These are phyloP conservation scores for Xerocomus nothofagi DNA, from an alignment of 1,284 basidiomycete genomes.

Conservation along the genomic window DNA sequence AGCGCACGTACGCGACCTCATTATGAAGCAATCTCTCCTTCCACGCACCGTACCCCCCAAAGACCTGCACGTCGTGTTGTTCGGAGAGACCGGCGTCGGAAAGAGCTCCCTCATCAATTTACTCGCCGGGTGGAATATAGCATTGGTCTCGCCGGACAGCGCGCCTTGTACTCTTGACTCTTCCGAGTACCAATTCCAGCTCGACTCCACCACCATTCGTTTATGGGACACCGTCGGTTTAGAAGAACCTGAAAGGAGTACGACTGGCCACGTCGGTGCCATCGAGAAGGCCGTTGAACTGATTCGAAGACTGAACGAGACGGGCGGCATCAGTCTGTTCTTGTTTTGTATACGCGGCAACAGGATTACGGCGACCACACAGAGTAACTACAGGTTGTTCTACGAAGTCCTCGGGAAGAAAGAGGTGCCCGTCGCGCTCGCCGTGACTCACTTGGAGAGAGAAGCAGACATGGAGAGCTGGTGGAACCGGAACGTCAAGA, in stretches of 20 bases:
- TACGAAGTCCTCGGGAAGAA: slow-evolving; percentile 33
- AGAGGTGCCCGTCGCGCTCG: slow-evolving; percentile 34
- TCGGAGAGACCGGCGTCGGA: slow-evolving; percentile 36
- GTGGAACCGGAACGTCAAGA: slow-evolving; percentile 29
- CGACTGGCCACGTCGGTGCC: slow-evolving; percentile 24
- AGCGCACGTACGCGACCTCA: slow-evolving; percentile 21
- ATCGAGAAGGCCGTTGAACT: slow-evolving; percentile 33
- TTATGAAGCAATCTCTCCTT: slow-evolving; percentile 15
- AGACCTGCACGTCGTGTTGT: slow-evolving; percentile 30
- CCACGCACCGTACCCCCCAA: slow-evolving; percentile 22
- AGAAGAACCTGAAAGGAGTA: slow-evolving; percentile 28
- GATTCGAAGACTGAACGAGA: slow-evolving; percentile 22
- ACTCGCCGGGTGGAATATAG: slow-evolving; percentile 28
- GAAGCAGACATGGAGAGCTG: slow-evolving; percentile 34
- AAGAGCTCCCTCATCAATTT: slow-evolving; percentile 37
- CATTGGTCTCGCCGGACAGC: slow-evolving; percentile 28
- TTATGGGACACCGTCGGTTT: slow-evolving; percentile 35
- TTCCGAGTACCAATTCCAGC: slow-evolving; percentile 26
- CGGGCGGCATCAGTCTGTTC: slow-evolving; percentile 33
- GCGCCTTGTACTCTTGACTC: slow-evolving; percentile 28
- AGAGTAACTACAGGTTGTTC: slow-evolving; percentile 33
- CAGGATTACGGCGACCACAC: slow-evolving; percentile 24
- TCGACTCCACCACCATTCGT: slow-evolving; percentile 23
- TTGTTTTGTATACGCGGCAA: slow-evolving; percentile 37
- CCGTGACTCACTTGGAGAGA: slow-evolving; percentile 33